phyloP scores from a whole-genome alignment of 108 stramenopile species.

The Craspedostauros australis region DNA sequence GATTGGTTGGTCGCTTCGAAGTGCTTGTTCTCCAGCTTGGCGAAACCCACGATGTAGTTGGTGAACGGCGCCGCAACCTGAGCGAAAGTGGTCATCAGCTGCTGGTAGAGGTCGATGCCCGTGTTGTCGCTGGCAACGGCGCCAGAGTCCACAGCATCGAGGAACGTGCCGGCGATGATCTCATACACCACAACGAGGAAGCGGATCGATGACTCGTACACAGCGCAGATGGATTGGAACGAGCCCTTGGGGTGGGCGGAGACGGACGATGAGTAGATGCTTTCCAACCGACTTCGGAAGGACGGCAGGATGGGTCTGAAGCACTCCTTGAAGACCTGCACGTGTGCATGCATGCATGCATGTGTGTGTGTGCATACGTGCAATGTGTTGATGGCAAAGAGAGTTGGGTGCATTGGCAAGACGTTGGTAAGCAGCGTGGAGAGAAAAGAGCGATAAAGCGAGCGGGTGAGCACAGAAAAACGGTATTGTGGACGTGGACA shows the following conservation, averaged over 20 bases:
- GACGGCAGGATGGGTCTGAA: constrained; percentile 69
- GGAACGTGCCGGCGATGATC: constrained; percentile 53
- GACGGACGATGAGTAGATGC: constrained; percentile 33
- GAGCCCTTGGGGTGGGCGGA: constrained; percentile 23
- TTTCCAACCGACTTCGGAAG: constrained; percentile 57
- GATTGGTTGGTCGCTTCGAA: constrained; percentile 39
- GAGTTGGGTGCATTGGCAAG: too few relatives aligned
- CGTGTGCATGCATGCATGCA: too few relatives aligned
- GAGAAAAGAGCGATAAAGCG: background rate
- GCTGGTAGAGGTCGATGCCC: constrained; percentile 29
- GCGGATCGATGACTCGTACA: constrained; percentile 72
- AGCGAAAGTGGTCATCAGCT: constrained; percentile 36
- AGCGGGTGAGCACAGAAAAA: background rate
- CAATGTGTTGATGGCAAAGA: too few relatives aligned
- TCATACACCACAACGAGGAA: constrained; percentile 80
- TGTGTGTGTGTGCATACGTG: too few relatives aligned
- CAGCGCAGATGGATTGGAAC: constrained; percentile 58
- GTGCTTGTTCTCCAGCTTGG: constrained; percentile 50
- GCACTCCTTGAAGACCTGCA: constrained; percentile 49
- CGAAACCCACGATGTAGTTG: constrained; percentile 47
- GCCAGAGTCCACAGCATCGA: constrained; percentile 36
- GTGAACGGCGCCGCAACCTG: constrained; percentile 70
- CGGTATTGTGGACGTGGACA: background rate
- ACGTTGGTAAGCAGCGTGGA: too few relatives aligned
- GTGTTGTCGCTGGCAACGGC: constrained; percentile 16